Percentiles rank a stretch among this genome's conserved stretches.
These are phyloP conservation scores for Luvunga scandens DNA, from an alignment of 345 rosid genomes.

Conservation along the genomic window DNA sequence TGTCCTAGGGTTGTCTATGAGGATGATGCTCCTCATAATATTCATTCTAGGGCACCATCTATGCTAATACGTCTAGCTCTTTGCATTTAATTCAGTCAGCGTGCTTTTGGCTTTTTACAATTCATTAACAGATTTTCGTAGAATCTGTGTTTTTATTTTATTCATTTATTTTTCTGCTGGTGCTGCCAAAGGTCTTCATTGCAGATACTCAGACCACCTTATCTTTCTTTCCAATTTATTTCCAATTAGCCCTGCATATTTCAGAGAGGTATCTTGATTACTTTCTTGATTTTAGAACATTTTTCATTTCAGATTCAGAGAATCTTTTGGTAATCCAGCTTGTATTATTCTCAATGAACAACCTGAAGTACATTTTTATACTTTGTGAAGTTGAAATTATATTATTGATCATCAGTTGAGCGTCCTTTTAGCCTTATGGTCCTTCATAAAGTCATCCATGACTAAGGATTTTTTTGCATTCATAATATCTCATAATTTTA, in stretches of 20 bases:
- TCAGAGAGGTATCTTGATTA: background rate
- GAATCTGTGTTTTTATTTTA: background rate
- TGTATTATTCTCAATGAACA: background rate
- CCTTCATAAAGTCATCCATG: background rate
- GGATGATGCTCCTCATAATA: background rate
- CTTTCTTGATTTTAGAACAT: background rate
- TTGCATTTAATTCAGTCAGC: background rate
- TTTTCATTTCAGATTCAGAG: background rate
- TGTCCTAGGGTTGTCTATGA: background rate
- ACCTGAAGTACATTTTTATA: background rate
- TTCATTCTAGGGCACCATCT: background rate
- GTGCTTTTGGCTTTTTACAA: background rate
- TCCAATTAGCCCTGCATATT: background rate
- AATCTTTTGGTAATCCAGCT: background rate
- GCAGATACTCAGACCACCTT: background rate
- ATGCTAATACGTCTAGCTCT: background rate
- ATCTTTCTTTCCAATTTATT: background rate
- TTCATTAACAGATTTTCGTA: background rate
- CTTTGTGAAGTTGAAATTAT: background rate
- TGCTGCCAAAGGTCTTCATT: background rate
- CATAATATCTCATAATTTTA: background rate
- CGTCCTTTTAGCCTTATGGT: background rate
- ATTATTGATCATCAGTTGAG: background rate
- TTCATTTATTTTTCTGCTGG: background rate
- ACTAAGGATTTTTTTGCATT: background rate